Evolutionary conservation across 2,329 filamentous ascomycete genomes (phyloP).

Genomic region (Diaporthe helianthi): DNA sequence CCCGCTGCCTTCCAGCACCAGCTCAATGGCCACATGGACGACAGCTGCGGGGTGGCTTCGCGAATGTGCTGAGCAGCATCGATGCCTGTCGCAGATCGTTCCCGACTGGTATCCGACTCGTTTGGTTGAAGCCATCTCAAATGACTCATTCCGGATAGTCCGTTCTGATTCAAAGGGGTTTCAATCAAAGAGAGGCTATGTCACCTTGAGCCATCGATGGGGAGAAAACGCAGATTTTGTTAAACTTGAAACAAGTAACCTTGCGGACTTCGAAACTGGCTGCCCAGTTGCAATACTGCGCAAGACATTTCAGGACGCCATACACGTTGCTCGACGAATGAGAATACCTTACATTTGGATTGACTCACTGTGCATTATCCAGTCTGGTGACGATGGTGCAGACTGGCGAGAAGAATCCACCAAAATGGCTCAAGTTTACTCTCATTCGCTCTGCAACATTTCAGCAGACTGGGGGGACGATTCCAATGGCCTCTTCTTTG

Average conservation of each 20-base stretch:
- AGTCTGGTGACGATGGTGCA: background rate
- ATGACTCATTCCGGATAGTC: background rate
- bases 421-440: background rate
- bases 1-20: background rate
- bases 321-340: background rate
- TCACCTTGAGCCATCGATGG: conserved; percentile 1
- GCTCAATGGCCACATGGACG: background rate
- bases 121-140: background rate
- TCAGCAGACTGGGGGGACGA: background rate
- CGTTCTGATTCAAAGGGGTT: background rate
- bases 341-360: background rate
- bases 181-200: background rate
- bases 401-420: conserved; percentile 1
- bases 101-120: background rate
- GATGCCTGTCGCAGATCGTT: background rate
- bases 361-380: conserved; percentile 9
- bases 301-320: background rate
- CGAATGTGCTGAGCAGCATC: background rate
- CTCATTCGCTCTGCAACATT: background rate
- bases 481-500: background rate
- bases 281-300: background rate
- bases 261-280: background rate
- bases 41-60: background rate
- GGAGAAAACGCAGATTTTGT: background rate
- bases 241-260: background rate